These are phyloP conservation scores for Vanrija pseudolonga DNA, from an alignment of 1,284 basidiomycete genomes.

Conservation along the genomic window DNA sequence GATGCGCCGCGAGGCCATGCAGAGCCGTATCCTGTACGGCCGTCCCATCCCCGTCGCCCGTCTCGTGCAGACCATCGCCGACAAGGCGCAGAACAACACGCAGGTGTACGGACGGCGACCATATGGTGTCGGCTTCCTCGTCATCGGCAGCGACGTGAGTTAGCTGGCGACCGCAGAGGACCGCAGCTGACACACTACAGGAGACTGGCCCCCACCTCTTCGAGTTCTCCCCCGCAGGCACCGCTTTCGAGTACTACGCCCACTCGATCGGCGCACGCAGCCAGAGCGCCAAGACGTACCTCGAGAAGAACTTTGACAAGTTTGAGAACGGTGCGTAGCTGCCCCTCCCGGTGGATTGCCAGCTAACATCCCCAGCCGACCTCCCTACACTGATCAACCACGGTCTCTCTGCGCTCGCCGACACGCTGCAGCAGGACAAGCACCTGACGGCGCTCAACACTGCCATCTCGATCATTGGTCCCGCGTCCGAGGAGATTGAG, in stretches of 20 bases:
- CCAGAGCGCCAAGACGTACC: constrained; percentile 97
- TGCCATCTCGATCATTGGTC: constrained; percentile 83
- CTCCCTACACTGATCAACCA: constrained; percentile 84
- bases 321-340: constrained; percentile 71
- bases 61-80: constrained; percentile 87
- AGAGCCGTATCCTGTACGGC: constrained; percentile 89
- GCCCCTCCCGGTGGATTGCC: background rate
- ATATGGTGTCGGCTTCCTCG: constrained; percentile 98
- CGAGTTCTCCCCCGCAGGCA: constrained; percentile 96
- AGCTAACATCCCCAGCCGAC: constrained; percentile 55
- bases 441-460: constrained; percentile 88
- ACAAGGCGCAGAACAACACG: constrained; percentile 98
- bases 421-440: constrained; percentile 96
- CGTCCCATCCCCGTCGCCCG: constrained; percentile 91
- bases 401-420: constrained; percentile 85
- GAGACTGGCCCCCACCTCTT: constrained; percentile 93
- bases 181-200: constrained; percentile 25
- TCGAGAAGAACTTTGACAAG: constrained; percentile 87
- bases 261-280: constrained; percentile 97
- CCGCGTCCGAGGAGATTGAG: constrained; percentile 41
- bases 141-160: constrained; percentile 81
- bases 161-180: background rate
- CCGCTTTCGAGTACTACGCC: constrained; percentile 96
- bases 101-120: constrained; percentile 97
- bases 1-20: constrained; percentile 98